These are phyloP conservation scores for Tetracentron sinense DNA, from an alignment of 164 flowering plant species.

Conservation along the genomic window DNA sequence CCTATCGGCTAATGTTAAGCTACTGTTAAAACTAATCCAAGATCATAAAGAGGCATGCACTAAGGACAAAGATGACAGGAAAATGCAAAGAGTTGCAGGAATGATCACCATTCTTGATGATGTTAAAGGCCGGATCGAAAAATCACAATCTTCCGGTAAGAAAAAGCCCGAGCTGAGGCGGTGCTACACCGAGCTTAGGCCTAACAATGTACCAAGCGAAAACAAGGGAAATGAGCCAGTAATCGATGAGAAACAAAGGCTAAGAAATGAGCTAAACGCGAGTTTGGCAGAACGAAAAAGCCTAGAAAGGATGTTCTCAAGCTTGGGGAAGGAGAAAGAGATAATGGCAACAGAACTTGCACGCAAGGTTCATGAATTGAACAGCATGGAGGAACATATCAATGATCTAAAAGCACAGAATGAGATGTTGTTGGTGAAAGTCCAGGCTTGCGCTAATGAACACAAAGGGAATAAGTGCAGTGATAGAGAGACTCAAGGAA, in stretches of 20 bases:
- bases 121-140: conserved; percentile 46
- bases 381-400: conserved; percentile 60
- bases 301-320: conserved; percentile 72
- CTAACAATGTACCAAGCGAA: conserved; percentile 24
- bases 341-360: conserved; percentile 77
- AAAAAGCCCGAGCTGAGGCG: conserved; percentile 45
- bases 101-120: conserved; percentile 67
- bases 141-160: conserved; percentile 30
- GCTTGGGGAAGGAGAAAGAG: conserved; percentile 85
- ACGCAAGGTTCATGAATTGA: conserved; percentile 51
- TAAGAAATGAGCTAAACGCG: conserved; percentile 48
- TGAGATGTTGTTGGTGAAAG: conserved; percentile 45
- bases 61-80: conserved; percentile 36
- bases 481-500: conserved; percentile 15
- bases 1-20: conserved; percentile 48
- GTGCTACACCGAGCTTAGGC: conserved; percentile 49
- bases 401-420: conserved; percentile 68
- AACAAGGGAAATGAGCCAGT: conserved; percentile 16
- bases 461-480: conserved; percentile 31
- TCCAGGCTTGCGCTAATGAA: conserved; percentile 35
- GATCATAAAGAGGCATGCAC: conserved; percentile 52
- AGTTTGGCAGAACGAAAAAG: conserved; percentile 57
- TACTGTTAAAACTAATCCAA: conserved; percentile 53
- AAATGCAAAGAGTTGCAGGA: conserved; percentile 43
- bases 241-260: conserved; percentile 48